Percentiles rank a stretch among this genome's conserved stretches.
Conservation (phyloP, 2,329 filamentous ascomycete species). For the Cucurbitaria berberidis region DNA sequence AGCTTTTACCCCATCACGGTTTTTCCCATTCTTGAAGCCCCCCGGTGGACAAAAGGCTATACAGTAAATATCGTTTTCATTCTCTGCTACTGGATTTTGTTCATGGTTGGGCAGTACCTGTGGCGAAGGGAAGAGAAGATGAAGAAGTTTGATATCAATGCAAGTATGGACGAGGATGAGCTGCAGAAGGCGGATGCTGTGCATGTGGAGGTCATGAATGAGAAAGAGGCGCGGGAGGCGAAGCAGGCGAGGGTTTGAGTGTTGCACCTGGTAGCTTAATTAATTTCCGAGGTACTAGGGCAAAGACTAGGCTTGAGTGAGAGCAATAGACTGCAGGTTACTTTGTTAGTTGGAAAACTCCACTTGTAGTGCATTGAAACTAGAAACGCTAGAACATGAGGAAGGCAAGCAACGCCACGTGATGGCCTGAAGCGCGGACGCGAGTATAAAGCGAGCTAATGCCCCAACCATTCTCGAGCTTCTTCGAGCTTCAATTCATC, state of each 20-base stretch:
- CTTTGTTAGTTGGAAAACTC: too few relatives aligned
- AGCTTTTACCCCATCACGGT: constrained; percentile 38
- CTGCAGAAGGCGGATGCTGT: constrained; percentile 9
- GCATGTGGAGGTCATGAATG: constrained; percentile 12
- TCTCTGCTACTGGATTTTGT: constrained; percentile 37
- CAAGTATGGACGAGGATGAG: constrained; percentile 8
- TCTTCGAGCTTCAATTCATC: too few relatives aligned
- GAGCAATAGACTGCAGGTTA: too few relatives aligned
- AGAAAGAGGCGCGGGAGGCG: not conserved
- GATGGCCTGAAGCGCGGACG: not conserved
- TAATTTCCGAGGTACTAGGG: too few relatives aligned
- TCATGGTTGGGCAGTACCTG: constrained; percentile 41
- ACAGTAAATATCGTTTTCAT: constrained; percentile 33
- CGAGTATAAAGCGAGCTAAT: too few relatives aligned
- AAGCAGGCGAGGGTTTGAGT: constrained; percentile 12
- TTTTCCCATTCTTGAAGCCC: constrained; percentile 38
- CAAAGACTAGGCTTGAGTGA: too few relatives aligned
- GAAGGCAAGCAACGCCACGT: too few relatives aligned
- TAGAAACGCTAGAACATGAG: too few relatives aligned
- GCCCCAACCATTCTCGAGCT: too few relatives aligned
- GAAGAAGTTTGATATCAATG: constrained; percentile 25
- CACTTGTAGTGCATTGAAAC: too few relatives aligned
- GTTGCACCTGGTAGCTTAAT: not conserved
- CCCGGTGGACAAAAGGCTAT: constrained; percentile 38
- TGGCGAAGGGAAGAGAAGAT: constrained; percentile 35